Evolutionary conservation across 1,139 yeast species (phyloP), one percentile per base, ranked within the genome.

Genomic region (Debaryomycetaceae sp.): DNA sequence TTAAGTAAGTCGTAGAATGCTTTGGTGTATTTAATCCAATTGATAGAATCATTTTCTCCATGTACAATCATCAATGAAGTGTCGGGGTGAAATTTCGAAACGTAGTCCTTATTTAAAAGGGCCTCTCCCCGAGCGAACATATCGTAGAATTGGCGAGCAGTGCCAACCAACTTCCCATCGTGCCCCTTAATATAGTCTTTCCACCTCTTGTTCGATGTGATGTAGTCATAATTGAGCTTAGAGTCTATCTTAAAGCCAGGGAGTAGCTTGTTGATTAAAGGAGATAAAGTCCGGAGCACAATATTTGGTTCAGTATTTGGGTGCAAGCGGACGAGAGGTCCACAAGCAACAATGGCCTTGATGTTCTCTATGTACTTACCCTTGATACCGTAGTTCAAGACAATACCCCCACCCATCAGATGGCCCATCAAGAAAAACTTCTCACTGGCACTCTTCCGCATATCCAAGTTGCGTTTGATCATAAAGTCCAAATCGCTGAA

Each of bases 351-450:
- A 47, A 80, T 78, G 0, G 84, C 85, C 41, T 72, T 69, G 42
- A 91, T 55, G 24, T 72, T 57, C 35, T 80, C 77, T 40, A 73
- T 71, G 60, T 78, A 62, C 50, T 71, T 77, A 4, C 97, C 97
- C 40, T 69, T 67, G 43, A 84, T 76, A 13, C 83, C 87, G 62
- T 91, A 91, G 63, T 84, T 87, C 49, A 90, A 70, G 0, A 73
- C 70, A 43, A 89, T 83, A 0, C 87, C 96, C 20, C 97, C 97
- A 41, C 99, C 99, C 97, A 93, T 90, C n/a, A 96, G 87, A 59
- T 87, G 96, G 2, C 97, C 97, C 66, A 80, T 72, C 51, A 93
- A 60, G 56, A 75, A 78, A 37, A 89, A 58, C 51, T 81, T 81
- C 40, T 71, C 72, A 6, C 59, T 44, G 3, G 51, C 38, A 40